Base-by-base conservation (phyloP, 2,329 filamentous ascomycete genomes). In the Alternaria sp. region DNA sequence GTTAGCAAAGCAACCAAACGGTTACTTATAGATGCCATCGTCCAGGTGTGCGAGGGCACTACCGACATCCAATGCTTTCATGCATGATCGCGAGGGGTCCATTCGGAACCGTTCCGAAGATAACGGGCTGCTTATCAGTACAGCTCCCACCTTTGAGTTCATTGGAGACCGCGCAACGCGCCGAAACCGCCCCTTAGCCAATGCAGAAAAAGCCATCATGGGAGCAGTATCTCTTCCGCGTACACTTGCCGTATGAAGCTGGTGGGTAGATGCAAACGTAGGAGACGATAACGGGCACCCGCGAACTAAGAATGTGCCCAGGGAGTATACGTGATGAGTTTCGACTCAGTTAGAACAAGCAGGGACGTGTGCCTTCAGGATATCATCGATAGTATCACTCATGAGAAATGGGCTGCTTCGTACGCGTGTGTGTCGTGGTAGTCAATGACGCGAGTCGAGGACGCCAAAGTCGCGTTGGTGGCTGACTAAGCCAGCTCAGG, bases 71-170 rank as follows among this genome's bases (percentile, higher is more conserved):
- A 30, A 52, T 59, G 43, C 21, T 44, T 57, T 57, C 32, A 15
- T 43, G 59, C 59, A 61, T 59, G 50, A 25, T 51, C 23, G 59
- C 61, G 66, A 68, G 66, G 66, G 66, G 62, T 60, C 25, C 19
- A 12, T 11, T 21, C 64, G 64, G 63, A 58, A 61, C 28, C 47
- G 17, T 64, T 65, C 64, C 61, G 64, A 66, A 56, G 61, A 68
- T 62, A 64, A 59, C 58, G 57, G 25, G 5, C 53, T 10, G 58
- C 63, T 65, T 65, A 62, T 67, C 64, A 65, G 50, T 36, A 28
- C 12, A 15, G 13, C 52, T 57, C 56, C 63, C 60, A 59, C 58
- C 59, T 56, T 58, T 59, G 46, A 30, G 17, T 11, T 47, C 11
- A 7, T 23, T 6, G n/a, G 32, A 15, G 30, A 19, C 17, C 32